Base-by-base conservation (phyloP, 805 yeast genomes). In the Wickerhamiella nectarea region DNA sequence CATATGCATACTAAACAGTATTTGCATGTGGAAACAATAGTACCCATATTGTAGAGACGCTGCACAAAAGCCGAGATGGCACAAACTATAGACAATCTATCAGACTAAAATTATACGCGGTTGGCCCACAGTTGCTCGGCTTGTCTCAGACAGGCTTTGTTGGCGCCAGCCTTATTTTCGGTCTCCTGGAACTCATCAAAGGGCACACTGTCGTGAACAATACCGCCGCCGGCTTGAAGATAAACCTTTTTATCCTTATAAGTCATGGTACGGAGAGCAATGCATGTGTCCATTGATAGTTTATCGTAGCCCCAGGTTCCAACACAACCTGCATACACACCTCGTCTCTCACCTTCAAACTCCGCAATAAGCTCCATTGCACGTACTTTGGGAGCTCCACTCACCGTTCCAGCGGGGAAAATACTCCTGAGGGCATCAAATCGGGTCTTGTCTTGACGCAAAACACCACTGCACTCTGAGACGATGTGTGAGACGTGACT, bases 201-300 rank as follows among this genome's bases (percentile, higher is more conserved):
- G 45, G 93, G 94, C 60, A 91, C 96, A 50, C 94, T 80, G 60
- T 91, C 98, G 60, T 69, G 79, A 19, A 91, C 98, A 59, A 91
- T 91, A 47, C 99, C 99, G 45, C 99, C 99, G 51, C 99, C 98
- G 2, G 98, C 97, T 68, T 91, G 99, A 53, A 91, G 69, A 56
- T 86, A 89, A 0, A 95, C 96, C 42, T 74, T 69, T 20, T 87
- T 89, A 52, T 89, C 84, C 59, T 91, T 91, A 58, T 74, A 80
- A 36, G 91, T 86, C 98, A 91, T 89, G 0, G 99, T 91, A 65
- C 99, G 75, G 54, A 91, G 68, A 0, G 98, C 98, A 60, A 91
- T 91, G 65, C 98, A 91, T 1, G 97, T 91, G 58, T 91, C 94
- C 97, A 91, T 89, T 22, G 85, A 73, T 53, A 74, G 76, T n/a